Evolutionary conservation across 1,284 basidiomycete species (phyloP).

Genomic region (Apiotrichum siamense): DNA sequence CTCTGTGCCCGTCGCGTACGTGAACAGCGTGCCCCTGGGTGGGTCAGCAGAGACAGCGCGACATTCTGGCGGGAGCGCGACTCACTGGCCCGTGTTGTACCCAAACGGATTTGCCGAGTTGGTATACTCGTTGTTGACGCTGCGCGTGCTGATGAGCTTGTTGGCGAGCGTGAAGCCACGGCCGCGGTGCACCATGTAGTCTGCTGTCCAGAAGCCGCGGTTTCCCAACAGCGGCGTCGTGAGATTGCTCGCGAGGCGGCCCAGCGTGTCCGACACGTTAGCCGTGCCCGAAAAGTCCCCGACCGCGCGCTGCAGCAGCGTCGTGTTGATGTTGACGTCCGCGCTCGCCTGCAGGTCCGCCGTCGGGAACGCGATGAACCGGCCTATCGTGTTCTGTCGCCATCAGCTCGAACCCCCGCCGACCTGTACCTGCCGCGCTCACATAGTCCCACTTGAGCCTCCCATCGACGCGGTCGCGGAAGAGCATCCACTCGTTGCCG

Average conservation of each 20-base stretch:
- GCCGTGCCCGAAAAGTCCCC: slow-evolving; percentile 43
- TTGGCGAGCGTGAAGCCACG: slow-evolving; percentile 56
- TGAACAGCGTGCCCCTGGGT: slow-evolving; percentile 55
- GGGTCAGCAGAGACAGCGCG: not conserved
- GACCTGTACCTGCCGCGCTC: slow-evolving; percentile 25
- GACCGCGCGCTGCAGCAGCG: slow-evolving; percentile 47
- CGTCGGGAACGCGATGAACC: slow-evolving; percentile 60
- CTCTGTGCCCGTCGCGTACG: slow-evolving; percentile 59
- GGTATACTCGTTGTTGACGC: slow-evolving; percentile 59
- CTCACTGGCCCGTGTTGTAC: slow-evolving; percentile 58
- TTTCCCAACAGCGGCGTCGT: slow-evolving; percentile 53
- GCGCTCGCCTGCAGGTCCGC: slow-evolving; percentile 57
- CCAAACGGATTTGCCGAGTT: slow-evolving; percentile 58
- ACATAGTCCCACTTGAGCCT: slow-evolving; percentile 37
- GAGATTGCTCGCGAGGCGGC: slow-evolving; percentile 43
- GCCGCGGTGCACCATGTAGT: slow-evolving; percentile 65
- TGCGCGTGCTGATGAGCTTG: slow-evolving; percentile 61
- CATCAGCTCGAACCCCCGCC: not conserved
- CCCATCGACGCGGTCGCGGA: slow-evolving; percentile 50
- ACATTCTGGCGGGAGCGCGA: not conserved
- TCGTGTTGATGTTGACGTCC: slow-evolving; percentile 57
- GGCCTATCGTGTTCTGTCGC: slow-evolving; percentile 52
- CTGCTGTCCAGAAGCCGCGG: slow-evolving; percentile 60
- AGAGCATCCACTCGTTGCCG: slow-evolving; percentile 62
- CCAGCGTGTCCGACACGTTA: slow-evolving; percentile 49